Evolutionary conservation across 169 alveolate species (phyloP).

Genomic region (Plasmodium relictum): DNA sequence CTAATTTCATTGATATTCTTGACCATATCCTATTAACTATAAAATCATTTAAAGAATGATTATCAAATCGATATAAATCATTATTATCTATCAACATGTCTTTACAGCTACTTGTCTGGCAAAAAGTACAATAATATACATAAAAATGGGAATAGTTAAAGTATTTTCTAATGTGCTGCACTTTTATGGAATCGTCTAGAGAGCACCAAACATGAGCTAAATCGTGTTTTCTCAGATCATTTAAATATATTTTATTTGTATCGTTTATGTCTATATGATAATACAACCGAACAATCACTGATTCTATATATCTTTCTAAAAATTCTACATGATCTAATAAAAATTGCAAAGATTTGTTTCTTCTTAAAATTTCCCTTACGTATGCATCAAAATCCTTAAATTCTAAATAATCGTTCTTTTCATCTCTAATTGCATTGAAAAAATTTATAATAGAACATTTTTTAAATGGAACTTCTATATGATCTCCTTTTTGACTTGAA

Average conservation of each 20-base stretch:
- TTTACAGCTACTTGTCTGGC: constrained; percentile 77
- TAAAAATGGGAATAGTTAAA: constrained; percentile 76
- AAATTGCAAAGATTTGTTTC: constrained; percentile 59
- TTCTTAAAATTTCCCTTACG: constrained; percentile 56
- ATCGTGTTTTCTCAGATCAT: constrained; percentile 45
- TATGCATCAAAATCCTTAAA: constrained; percentile 69
- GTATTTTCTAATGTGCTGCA: constrained; percentile 46
- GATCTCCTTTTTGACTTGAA: constrained; percentile 16
- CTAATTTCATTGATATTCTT: constrained; percentile 50
- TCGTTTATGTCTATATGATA: constrained; percentile 70
- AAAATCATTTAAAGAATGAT: constrained; percentile 73
- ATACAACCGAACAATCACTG: constrained; percentile 65
- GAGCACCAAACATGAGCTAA: constrained; percentile 77
- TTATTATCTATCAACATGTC: constrained; percentile 76
- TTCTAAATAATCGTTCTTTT: constrained; percentile 25
- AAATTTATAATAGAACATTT: constrained; percentile 67
- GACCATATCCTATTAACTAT: constrained; percentile 77
- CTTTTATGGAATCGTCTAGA: constrained; percentile 61
- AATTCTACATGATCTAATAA: constrained; percentile 58
- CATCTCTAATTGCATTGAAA: constrained; percentile 63
- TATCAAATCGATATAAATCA: constrained; percentile 72
- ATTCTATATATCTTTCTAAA: constrained; percentile 76
- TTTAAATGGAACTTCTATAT: constrained; percentile 39
- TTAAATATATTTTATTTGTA: constrained; percentile 64
- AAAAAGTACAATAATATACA: constrained; percentile 73